These are phyloP conservation scores for Chalciporus piperatus DNA, from an alignment of 768 basidiomycete species.

Conservation along the genomic window DNA sequence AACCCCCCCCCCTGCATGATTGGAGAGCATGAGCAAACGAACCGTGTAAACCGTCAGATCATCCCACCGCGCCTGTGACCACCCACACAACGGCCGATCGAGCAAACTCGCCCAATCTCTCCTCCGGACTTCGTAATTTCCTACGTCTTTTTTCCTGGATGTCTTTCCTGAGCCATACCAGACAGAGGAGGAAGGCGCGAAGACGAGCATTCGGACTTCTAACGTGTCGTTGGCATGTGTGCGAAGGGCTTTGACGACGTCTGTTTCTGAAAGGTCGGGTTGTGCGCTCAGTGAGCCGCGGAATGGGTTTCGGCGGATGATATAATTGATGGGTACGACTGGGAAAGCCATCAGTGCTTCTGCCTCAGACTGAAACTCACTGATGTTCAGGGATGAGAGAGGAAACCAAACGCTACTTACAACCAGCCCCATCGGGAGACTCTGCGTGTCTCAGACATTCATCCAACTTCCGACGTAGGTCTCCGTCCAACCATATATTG, in stretches of 20 bases:
- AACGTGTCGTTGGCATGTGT: constrained; percentile 41
- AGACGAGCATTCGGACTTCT: constrained; percentile 62
- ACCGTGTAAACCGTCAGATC: constrained; percentile 67
- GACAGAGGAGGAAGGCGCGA: constrained; percentile 37
- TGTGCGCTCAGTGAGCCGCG: constrained; percentile 14
- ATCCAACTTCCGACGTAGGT: constrained; percentile 50
- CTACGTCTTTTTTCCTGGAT: constrained; percentile 34
- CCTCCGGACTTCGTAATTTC: constrained; percentile 66
- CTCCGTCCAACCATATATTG: constrained; percentile 60
- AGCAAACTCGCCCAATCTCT: constrained; percentile 39
- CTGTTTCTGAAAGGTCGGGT: constrained; percentile 37
- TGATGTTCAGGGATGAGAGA: not conserved
- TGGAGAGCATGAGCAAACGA: not conserved
- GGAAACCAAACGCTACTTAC: constrained; percentile 36
- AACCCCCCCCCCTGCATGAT: not conserved
- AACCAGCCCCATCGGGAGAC: constrained; percentile 36
- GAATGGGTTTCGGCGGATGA: constrained; percentile 41
- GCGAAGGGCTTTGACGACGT: constrained; percentile 61
- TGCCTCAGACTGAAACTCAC: too few species aligned
- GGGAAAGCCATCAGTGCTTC: constrained; percentile 13
- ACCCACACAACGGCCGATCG: constrained; percentile 24
- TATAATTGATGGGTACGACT: constrained; percentile 61
- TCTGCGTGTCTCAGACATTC: constrained; percentile 15
- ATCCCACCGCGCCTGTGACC: constrained; percentile 55
- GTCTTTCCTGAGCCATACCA: constrained; percentile 35